Percentiles rank a stretch among this genome's conserved stretches.
Evolutionary conservation across 139 green algal species (phyloP).

Genomic region (Bryopsis sp.): DNA sequence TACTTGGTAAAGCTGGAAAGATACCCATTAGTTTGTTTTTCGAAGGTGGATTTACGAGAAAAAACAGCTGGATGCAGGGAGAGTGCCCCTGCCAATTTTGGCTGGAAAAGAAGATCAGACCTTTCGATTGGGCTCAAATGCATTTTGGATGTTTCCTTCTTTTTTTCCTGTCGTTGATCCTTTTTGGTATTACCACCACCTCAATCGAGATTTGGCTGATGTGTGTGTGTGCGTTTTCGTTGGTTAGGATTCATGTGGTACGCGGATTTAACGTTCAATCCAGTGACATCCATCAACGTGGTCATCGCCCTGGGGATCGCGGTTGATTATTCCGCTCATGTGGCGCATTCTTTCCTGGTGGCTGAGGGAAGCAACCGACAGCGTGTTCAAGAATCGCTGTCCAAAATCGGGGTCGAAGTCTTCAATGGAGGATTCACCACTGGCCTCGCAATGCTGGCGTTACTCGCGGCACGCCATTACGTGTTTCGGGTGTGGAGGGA

Average conservation of each 20-base stretch:
- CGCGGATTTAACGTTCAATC: constrained; percentile 31
- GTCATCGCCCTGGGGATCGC: constrained; percentile 46
- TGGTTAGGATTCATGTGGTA: constrained; percentile 37
- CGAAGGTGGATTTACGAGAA: too few relatives aligned
- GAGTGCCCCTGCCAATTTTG: neutral
- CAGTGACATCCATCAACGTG: constrained; percentile 41
- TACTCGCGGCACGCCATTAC: constrained; percentile 26
- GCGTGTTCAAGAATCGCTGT: constrained; percentile 22
- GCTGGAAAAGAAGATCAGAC: too few relatives aligned
- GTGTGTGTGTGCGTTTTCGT: too few relatives aligned
- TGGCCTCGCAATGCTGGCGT: constrained; percentile 32
- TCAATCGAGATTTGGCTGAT: too few relatives aligned
- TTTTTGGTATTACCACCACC: too few relatives aligned
- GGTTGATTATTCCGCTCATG: constrained; percentile 44
- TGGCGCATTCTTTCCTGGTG: constrained; percentile 41
- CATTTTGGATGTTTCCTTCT: too few relatives aligned
- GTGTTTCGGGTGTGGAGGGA: constrained; percentile 36
- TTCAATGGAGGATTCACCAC: constrained; percentile 42
- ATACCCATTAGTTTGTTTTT: too few relatives aligned
- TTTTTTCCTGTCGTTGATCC: too few relatives aligned
- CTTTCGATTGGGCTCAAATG: too few relatives aligned
- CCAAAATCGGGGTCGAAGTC: constrained; percentile 37
- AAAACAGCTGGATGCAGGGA: neutral
- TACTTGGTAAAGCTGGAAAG: too few relatives aligned
- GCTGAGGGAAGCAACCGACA: constrained; percentile 20